phyloP scores from a whole-genome alignment of 2,329 filamentous ascomycete species.

The Capronia coronata region DNA sequence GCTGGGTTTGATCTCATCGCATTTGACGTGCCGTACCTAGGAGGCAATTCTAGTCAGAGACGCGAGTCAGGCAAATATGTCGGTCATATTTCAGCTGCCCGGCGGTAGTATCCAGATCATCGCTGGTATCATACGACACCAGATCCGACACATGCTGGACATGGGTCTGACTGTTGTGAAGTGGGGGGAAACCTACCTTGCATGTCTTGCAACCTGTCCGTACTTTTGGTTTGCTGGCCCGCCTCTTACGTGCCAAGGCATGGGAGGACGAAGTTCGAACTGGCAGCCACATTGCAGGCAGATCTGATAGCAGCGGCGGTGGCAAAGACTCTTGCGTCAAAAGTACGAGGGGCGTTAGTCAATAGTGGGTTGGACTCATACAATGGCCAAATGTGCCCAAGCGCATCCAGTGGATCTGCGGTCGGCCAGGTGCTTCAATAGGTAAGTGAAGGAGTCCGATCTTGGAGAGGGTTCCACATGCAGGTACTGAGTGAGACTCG shows the following conservation, averaged over 20 bases:
- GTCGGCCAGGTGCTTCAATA: conserved; percentile 7
- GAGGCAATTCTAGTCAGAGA: conserved; percentile 12
- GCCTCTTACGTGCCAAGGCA: conserved; percentile 16
- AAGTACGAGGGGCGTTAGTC: conserved; percentile 16
- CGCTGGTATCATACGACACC: conserved; percentile 7
- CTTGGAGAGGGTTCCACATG: conserved; percentile 11
- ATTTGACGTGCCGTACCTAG: conserved; percentile 39
- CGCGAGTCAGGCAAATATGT: conserved; percentile 1
- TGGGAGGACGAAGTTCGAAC: conserved; percentile 2
- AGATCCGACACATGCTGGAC: neutral
- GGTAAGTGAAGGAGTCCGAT: conserved; percentile 6
- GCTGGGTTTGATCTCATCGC: conserved; percentile 39
- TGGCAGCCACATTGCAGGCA: conserved; percentile 17
- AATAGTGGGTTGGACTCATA: neutral
- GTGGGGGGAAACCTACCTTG: conserved; percentile 19
- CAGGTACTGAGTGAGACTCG: conserved; percentile 12
- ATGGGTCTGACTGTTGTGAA: conserved; percentile 2
- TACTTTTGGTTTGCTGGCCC: conserved; percentile 28
- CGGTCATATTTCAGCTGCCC: conserved; percentile 15
- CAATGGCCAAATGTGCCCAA: conserved; percentile 12
- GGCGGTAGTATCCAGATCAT: neutral
- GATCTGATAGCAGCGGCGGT: conserved; percentile 6
- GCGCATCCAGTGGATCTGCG: conserved; percentile 13
- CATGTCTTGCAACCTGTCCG: conserved; percentile 29
- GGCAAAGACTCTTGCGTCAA: conserved; percentile 15